Conservation (phyloP, 352 stramenopile species). For the Phytophthora sp. region DNA sequence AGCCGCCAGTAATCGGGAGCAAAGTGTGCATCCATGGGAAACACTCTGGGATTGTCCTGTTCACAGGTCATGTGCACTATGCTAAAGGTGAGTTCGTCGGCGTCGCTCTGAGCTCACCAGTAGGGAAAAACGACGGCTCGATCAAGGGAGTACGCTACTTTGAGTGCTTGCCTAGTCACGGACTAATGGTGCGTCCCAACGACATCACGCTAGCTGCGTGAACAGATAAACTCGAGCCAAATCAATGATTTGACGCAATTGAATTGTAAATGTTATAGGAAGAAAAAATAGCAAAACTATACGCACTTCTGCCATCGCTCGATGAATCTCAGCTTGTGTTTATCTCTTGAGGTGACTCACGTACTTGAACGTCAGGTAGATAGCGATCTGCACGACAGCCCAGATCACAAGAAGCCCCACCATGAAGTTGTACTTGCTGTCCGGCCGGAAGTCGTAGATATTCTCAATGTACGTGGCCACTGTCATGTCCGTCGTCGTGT, state of each 20-base stretch:
- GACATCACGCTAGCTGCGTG: constrained; percentile 39
- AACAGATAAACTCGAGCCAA: too few relatives aligned
- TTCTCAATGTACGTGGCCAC: constrained; percentile 42
- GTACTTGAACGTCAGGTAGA: too few relatives aligned
- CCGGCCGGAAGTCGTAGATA: constrained; percentile 57
- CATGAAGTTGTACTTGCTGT: constrained; percentile 56
- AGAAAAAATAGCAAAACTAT: too few relatives aligned
- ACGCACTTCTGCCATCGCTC: too few relatives aligned
- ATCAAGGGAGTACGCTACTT: constrained; percentile 79
- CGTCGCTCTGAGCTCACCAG: constrained; percentile 56
- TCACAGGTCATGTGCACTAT: constrained; percentile 72
- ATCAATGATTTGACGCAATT: too few relatives aligned
- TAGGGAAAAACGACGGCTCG: constrained; percentile 78
- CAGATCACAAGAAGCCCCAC: constrained; percentile 60
- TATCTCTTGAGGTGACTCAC: too few relatives aligned
- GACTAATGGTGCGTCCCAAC: constrained; percentile 73
- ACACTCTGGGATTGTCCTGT: constrained; percentile 59
- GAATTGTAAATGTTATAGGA: too few relatives aligned
- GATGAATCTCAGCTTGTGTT: too few relatives aligned
- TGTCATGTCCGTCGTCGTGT: constrained; percentile 18
- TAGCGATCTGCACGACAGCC: constrained; percentile 53
- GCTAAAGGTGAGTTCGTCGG: constrained; percentile 74
- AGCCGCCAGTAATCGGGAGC: constrained; percentile 26
- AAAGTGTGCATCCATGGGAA: constrained; percentile 51
- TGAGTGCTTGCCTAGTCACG: constrained; percentile 51